Evolutionary conservation across 257 asterid genomes (phyloP).

Genomic region (Solanum chiquidenum): DNA sequence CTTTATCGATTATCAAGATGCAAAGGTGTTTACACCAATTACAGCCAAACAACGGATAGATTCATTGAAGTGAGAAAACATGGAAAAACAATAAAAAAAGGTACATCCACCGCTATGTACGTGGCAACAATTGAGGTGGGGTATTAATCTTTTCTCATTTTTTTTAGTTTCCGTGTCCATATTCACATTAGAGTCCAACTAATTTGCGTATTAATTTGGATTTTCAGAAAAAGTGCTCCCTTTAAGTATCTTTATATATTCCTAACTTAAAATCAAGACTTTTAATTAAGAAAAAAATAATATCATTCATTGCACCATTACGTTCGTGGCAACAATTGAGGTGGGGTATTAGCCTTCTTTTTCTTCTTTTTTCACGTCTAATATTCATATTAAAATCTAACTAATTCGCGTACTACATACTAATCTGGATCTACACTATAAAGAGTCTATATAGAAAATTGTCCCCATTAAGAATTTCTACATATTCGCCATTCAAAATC

Average conservation of each 20-base stretch:
- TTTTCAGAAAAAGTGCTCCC: background rate
- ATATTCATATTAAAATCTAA: background rate
- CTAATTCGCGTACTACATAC: background rate
- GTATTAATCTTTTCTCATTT: background rate
- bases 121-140: background rate
- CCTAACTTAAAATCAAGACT: background rate
- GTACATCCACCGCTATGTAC: background rate
- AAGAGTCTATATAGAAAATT: too few species aligned
- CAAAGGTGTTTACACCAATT: background rate
- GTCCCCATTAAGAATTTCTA: too few species aligned
- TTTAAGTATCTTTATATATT: background rate
- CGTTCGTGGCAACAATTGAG: background rate
- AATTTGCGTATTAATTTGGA: fast-evolving
- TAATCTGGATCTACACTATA: background rate
- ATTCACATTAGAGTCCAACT: background rate
- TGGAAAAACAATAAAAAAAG: background rate
- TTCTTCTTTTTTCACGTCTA: fast-evolving
- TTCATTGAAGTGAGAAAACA: background rate
- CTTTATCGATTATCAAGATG: background rate
- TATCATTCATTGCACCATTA: background rate
- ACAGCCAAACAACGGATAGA: slow-evolving; percentile 3
- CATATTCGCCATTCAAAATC: background rate
- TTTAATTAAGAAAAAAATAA: background rate
- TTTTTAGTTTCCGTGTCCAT: background rate
- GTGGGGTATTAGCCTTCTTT: background rate